Evolutionary conservation across 2,329 filamentous ascomycete species (phyloP).

Genomic region (Akanthomyces lecanii): DNA sequence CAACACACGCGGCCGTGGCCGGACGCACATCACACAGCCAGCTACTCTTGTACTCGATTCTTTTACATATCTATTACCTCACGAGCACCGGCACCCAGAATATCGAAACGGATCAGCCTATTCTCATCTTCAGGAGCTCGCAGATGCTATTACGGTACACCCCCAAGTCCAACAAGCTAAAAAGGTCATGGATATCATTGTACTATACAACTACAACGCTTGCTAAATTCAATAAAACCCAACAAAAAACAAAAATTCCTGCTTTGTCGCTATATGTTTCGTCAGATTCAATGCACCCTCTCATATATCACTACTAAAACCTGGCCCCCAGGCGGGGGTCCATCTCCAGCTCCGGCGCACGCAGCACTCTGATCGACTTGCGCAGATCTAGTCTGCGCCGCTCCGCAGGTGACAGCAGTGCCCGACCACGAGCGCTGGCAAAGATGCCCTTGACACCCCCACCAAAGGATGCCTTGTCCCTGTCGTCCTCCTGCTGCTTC

Average conservation of each 20-base stretch:
- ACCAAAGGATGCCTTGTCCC: conserved; percentile 19
- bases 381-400: conserved; percentile 33
- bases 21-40: neutral
- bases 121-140: neutral
- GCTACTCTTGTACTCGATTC: conserved; percentile 2
- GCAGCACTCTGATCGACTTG: conserved; percentile 34
- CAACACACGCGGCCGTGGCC: neutral
- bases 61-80: conserved; percentile 7
- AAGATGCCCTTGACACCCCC: conserved; percentile 25
- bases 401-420: conserved; percentile 27
- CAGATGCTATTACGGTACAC: neutral
- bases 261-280: neutral
- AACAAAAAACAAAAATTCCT: neutral
- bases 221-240: neutral
- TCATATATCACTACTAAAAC: neutral
- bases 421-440: conserved; percentile 23
- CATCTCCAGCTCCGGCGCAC: conserved; percentile 20
- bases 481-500: conserved; percentile 15
- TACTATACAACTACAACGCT: neutral
- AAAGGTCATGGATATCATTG: neutral
- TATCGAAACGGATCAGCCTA: neutral
- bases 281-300: neutral
- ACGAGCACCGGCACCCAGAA: neutral
- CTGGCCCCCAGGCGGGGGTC: neutral
- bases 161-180: neutral